Conservation (phyloP, 2,329 filamentous ascomycete species). For the Neurospora crassa region DNA sequence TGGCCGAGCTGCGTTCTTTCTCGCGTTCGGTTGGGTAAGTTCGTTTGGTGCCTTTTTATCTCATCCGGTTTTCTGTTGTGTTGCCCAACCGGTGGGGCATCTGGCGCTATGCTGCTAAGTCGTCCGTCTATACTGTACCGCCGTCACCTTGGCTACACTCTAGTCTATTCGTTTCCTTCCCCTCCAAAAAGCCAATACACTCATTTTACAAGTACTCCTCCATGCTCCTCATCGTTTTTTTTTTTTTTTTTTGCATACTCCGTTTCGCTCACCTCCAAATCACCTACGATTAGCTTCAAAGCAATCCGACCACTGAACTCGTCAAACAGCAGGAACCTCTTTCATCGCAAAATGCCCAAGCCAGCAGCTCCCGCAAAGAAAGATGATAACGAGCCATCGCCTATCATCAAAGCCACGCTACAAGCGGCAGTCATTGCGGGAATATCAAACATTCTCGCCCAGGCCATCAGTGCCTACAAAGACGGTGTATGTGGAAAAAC, state of each 20-base stretch:
- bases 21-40: not conserved
- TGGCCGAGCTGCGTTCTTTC: not conserved
- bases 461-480: constrained; percentile 55
- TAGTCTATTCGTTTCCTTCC: too few relatives aligned
- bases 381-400: constrained; percentile 26
- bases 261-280: not conserved
- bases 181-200: not conserved
- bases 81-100: not conserved
- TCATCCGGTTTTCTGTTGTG: not conserved
- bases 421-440: constrained; percentile 58
- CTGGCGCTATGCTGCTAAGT: not conserved
- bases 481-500: constrained; percentile 39
- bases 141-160: too few relatives aligned
- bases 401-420: constrained; percentile 49
- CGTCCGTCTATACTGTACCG: not conserved
- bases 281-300: not conserved
- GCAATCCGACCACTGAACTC: not conserved
- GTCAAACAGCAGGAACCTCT: not conserved
- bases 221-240: not conserved
- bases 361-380: not conserved
- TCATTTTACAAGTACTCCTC: not conserved
- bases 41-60: not conserved
- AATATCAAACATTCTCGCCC: constrained; percentile 64
- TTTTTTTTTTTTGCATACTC: too few relatives aligned
- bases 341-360: not conserved